Evolutionary conservation across 768 basidiomycete species (phyloP).

Genomic region (Hemileccinum impolitum): DNA sequence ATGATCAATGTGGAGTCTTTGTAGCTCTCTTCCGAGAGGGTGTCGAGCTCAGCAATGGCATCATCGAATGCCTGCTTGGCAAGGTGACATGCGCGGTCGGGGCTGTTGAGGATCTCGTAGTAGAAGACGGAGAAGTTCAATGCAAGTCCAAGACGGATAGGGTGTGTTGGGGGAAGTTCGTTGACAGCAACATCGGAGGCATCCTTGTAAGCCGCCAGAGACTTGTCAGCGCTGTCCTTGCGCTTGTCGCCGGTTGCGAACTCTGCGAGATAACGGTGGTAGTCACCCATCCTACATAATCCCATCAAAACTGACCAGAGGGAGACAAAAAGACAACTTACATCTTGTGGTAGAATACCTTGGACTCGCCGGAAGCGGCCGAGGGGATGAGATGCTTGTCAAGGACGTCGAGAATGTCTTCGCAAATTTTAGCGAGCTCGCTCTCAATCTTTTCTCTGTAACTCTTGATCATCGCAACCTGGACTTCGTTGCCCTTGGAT

Average conservation of each 20-base stretch:
- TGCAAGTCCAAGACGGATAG: slow-evolving; percentile 96
- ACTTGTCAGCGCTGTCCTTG: slow-evolving; percentile 96
- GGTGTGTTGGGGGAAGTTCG: slow-evolving; percentile 93
- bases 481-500: slow-evolving; percentile 94
- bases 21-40: slow-evolving; percentile 97
- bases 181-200: slow-evolving; percentile 96
- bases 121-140: slow-evolving; percentile 99
- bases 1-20: slow-evolving; percentile 98
- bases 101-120: slow-evolving; percentile 98
- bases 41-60: slow-evolving; percentile 98
- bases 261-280: slow-evolving; percentile 98
- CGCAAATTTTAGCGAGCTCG: slow-evolving; percentile 97
- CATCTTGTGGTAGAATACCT: slow-evolving; percentile 99
- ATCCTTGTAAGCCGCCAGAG: slow-evolving; percentile 95
- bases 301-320: slow-evolving; percentile 8
- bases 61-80: slow-evolving; percentile 99
- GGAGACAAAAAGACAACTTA: slow-evolving; percentile 36
- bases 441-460: slow-evolving; percentile 98
- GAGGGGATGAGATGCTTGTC: slow-evolving; percentile 98
- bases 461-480: slow-evolving; percentile 95
- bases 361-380: slow-evolving; percentile 93
- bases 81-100: slow-evolving; percentile 96
- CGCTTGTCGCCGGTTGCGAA: slow-evolving; percentile 98
- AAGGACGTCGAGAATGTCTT: slow-evolving; percentile 96
- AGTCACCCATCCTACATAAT: slow-evolving; percentile 88